Evolutionary conservation across 2,329 filamentous ascomycete species (phyloP), one percentile per base, ranked within the genome.

Genomic region (Talaromyces verruculosus): DNA sequence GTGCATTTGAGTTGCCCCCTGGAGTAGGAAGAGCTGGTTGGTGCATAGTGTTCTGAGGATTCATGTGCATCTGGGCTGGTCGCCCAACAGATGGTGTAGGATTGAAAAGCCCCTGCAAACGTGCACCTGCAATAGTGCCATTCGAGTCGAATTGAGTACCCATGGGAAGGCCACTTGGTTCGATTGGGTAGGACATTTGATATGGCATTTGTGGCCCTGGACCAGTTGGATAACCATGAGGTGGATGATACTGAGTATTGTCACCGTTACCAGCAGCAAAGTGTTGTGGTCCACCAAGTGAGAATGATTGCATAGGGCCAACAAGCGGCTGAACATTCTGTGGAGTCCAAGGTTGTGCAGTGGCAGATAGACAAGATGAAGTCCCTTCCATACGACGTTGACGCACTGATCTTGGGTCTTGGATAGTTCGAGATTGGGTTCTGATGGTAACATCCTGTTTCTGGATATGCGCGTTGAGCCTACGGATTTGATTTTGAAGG

Each of bases 401-500:
- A 22, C 63, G 39, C 45, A 68, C 25, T 10, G 49, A 43, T 15
- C 67, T 64, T 19, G 72, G 72, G 51, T 74, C 69, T 25, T 73
- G 69, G 37, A 76, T 74, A 0, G 73, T 70, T 63, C 68, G 71
- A 55, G 71, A 74, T 58, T 73, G 71, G n/a, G 70, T 71, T 15
- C 59, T 68, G n/a, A 76, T 72, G 0, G 72, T 72, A 3, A 63
- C 37, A 51, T 70, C 70, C 63, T 74, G 71, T 59, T 67, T 71
- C 22, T 65, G 30, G 8, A 74, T 58, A 3, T 71, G 61, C 0
- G 67, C 64, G 25, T 73, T 68, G 35, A 74, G 59, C 28, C 69
- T 65, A 68, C 68, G 1, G 25, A 28, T n/a, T 68, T 60, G 7
- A 71, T 64, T 2, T 37, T 51, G 10, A 53, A 63, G 22, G 67